Percentiles rank a stretch among this genome's conserved stretches.
Evolutionary conservation across 2,329 filamentous ascomycete genomes (phyloP).

Genomic region (Ophiocordyceps camponoti-saundersi): DNA sequence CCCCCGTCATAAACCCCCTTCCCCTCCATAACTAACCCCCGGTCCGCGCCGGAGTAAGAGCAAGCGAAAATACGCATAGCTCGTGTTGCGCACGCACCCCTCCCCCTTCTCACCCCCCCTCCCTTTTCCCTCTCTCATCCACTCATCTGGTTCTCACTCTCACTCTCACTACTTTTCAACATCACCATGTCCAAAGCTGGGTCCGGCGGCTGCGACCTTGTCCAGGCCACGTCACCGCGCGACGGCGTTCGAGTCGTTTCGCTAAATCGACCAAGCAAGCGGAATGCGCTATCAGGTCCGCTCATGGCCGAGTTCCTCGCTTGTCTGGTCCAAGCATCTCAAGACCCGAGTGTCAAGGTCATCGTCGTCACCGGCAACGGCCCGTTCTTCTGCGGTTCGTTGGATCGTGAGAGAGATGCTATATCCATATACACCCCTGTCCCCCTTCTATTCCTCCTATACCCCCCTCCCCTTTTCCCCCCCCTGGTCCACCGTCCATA

Average conservation of each 20-base stretch:
- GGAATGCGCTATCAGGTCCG: slow-evolving; percentile 37
- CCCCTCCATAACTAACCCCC: too few relatives aligned
- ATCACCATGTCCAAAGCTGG: slow-evolving; percentile 4
- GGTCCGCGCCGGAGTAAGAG: too few relatives aligned
- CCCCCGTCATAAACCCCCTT: too few relatives aligned
- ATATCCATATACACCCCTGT: not conserved
- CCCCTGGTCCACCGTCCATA: too few relatives aligned
- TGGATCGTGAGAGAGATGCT: slow-evolving; percentile 2
- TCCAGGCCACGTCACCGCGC: slow-evolving; percentile 6
- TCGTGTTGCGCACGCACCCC: too few relatives aligned
- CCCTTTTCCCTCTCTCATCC: not conserved
- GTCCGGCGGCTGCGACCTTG: slow-evolving; percentile 2
- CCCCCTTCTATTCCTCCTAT: not conserved
- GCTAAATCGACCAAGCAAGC: slow-evolving; percentile 36
- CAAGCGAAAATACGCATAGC: too few relatives aligned
- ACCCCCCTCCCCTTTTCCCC: too few relatives aligned
- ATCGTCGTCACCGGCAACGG: slow-evolving; percentile 20
- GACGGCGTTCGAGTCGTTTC: slow-evolving; percentile 27
- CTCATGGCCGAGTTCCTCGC: slow-evolving; percentile 28
- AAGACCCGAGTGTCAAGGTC: slow-evolving; percentile 11
- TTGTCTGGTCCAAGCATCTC: slow-evolving; percentile 8
- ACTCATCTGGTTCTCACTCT: not conserved
- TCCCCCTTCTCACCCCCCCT: too few relatives aligned
- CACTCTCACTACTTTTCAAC: not conserved
- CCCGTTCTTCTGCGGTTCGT: slow-evolving; percentile 8